Conservation (phyloP, 257 asterid genomes). For the Solanum appendiculatum region DNA sequence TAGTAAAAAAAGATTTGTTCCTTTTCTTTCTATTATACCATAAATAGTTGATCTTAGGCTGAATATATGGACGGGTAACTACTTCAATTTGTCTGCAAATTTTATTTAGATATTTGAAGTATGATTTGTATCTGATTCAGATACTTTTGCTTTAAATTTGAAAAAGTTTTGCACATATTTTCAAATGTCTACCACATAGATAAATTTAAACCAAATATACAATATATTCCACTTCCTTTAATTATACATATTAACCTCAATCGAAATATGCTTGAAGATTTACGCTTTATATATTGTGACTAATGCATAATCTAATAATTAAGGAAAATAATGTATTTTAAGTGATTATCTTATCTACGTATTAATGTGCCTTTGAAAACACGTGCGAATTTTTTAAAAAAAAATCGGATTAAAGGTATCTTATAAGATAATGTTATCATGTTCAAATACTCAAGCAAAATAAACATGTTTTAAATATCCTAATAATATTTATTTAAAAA, state of each 20-base stretch:
- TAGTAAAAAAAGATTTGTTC: not conserved
- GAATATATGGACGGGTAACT: not conserved
- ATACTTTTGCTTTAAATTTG: not conserved
- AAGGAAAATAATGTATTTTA: not conserved
- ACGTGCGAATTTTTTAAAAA: fast-evolving
- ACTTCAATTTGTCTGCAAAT: not conserved
- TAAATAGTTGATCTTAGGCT: not conserved
- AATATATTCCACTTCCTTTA: not conserved
- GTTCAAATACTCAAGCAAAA: not conserved
- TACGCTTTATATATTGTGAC: not conserved
- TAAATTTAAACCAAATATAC: not conserved
- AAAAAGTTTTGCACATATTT: not conserved
- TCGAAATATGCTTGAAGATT: not conserved
- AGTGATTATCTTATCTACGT: not conserved
- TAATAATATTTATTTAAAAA: not conserved
- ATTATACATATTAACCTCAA: not conserved
- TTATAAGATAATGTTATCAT: not conserved
- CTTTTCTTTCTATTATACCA: not conserved
- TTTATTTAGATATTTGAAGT: not conserved
- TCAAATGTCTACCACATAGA: not conserved
- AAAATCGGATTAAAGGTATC: not conserved
- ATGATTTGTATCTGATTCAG: not conserved
- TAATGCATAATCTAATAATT: not conserved
- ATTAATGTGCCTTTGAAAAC: not conserved
- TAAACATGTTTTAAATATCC: not conserved